phyloP scores from a whole-genome alignment of 2,329 filamentous ascomycete species.

The Hirsutella thompsonii region DNA sequence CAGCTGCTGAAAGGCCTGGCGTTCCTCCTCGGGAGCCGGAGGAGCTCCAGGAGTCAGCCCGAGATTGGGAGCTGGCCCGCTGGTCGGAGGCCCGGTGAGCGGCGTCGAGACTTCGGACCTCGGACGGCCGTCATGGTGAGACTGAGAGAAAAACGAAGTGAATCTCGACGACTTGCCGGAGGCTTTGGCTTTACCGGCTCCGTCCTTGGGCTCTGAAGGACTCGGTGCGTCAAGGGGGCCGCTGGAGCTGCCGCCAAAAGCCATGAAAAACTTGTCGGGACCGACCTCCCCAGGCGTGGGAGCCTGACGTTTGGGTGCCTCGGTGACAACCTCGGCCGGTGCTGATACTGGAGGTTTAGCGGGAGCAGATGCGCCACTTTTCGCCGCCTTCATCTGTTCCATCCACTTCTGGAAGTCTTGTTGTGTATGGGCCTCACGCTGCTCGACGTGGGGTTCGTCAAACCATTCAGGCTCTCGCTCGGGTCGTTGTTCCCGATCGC shows the following conservation, averaged over 20 bases:
- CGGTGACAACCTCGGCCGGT: constrained; percentile 22
- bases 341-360: constrained; percentile 20
- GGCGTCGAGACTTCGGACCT: constrained; percentile 36
- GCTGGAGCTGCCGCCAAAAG: constrained; percentile 29
- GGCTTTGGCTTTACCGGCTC: constrained; percentile 39
- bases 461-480: constrained; percentile 90
- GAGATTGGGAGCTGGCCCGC: constrained; percentile 1
- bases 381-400: constrained; percentile 70
- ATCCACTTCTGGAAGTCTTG: constrained; percentile 95
- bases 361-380: constrained; percentile 20
- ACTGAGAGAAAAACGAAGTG: constrained; percentile 57
- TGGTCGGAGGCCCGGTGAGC: constrained; percentile 17
- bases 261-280: constrained; percentile 67
- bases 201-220: constrained; percentile 32
- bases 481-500: constrained; percentile 42
- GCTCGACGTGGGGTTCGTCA: constrained; percentile 59
- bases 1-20: constrained; percentile 74
- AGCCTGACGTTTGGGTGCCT: constrained; percentile 39
- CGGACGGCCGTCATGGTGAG: constrained; percentile 36
- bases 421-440: constrained; percentile 61
- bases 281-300: constrained; percentile 52
- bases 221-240: constrained; percentile 34
- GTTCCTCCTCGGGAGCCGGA: constrained; percentile 48
- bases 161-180: constrained; percentile 66
- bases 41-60: constrained; percentile 2